Base-by-base conservation (phyloP, 1,139 yeast species). In the Magnusiomyces starmeri region DNA sequence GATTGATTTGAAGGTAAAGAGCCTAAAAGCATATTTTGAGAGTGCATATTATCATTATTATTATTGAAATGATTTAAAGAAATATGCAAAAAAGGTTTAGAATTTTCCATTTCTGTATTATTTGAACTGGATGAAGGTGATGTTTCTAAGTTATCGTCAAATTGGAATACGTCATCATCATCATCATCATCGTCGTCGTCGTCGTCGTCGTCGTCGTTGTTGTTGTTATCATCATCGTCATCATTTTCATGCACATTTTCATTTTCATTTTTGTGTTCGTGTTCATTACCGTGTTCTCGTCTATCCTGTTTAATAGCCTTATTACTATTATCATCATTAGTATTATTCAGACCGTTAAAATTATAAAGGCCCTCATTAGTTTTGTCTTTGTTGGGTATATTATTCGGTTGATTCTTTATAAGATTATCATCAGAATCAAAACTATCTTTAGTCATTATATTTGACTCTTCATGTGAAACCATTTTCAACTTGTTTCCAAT, bases 131-230 rank as follows among this genome's bases (percentile, higher is more conserved):
- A n/a, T 26, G 48, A 47, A 3, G 52, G 50, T 46, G 43, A 44
- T 16, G 48, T 41, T 2, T 50, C 53, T 16, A 52, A 45, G 21
- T 52, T 39, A 21, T 53, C 56, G 24, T 53, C 56, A 44, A 51
- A 49, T 37, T 53, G 52, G 27, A 53, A 53, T n/a, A 51, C 40
- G 14, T 53, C 54, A n/a, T 51, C 54, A 32, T 46, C 50, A n/a
- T 46, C 52, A 39, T 52, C 52, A 18, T 52, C 43, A 18, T 46
- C 45, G 12, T 37, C 48, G 22, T 18, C 20, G n/a, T 35, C 45
- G 24, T 41, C 26, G 16, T 41, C 27, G n/a, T 32, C 37, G 4
- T 32, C 37, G n/a, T 27, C 32, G 32, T 20, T 37, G 42, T 16
- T 46, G n/a, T 8, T 20, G 32, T 27, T 14, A 35, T 27, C 32